Percentiles rank a stretch among this genome's conserved stretches.
Evolutionary conservation across 208 protist species (phyloP).

Genomic region (Wallacemonas sp.): DNA sequence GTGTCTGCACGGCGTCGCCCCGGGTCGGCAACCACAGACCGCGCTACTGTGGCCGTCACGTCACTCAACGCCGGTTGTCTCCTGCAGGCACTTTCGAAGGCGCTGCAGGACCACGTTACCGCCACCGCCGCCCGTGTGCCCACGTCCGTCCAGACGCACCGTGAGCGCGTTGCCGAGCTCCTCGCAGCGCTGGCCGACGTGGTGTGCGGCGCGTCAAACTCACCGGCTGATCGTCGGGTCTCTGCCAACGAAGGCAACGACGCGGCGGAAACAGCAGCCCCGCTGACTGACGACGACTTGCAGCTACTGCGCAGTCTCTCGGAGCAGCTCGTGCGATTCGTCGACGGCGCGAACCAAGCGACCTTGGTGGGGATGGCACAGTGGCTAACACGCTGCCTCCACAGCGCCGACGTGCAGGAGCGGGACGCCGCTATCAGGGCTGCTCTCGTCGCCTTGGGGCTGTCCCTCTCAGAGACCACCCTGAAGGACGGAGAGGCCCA

Average conservation of each 20-base stretch:
- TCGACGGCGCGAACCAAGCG: neutral
- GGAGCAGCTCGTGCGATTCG: neutral
- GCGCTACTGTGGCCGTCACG: neutral
- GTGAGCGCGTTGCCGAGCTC: neutral
- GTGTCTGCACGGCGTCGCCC: too few relatives aligned
- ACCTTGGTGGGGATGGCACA: neutral
- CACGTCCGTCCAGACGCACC: neutral
- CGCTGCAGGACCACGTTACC: neutral
- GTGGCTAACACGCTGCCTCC: neutral
- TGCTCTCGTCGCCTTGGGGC: slow-evolving; percentile 2
- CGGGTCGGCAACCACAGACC: neutral
- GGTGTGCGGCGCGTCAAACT: neutral
- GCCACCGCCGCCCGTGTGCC: neutral
- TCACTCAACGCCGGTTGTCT: neutral
- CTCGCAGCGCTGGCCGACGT: neutral
- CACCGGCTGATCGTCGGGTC: too few relatives aligned
- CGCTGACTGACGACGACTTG: neutral
- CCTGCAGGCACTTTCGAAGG: neutral
- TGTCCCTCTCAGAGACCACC: neutral
- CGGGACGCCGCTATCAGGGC: slow-evolving; percentile 1
- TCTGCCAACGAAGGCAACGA: too few relatives aligned
- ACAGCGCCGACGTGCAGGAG: neutral
- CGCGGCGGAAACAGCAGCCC: neutral
- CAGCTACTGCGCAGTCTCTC: neutral
- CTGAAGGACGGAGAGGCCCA: neutral